Base-by-base conservation (phyloP, 768 basidiomycete genomes). In the Russula sp. region DNA sequence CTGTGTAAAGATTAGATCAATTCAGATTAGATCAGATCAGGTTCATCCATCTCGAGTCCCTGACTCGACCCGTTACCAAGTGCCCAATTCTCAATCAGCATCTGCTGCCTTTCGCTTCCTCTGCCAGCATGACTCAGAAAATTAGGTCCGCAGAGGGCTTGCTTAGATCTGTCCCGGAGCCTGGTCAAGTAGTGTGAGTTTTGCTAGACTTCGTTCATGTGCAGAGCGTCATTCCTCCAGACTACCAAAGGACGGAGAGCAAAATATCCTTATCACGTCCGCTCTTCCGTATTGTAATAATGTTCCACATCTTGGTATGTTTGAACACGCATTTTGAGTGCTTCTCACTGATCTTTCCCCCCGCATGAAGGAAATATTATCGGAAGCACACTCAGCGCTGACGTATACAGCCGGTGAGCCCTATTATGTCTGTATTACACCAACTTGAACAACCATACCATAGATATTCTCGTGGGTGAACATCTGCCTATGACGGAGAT, bases 241-340 rank as follows among this genome's bases (percentile, higher is more conserved):
- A 54, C 73, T 88, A 47, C 97, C 97, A 11, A 87, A 88, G 73
- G 81, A 86, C 50, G 96, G 95, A 51, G 88, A 94, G 75, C 79
- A 80, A 59, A 99, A 98, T 71, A 78, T 95, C 48, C 78, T 99
- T 34, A 87, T 99, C 68, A 98, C 97, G 11, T 97, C 94, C 66
- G 95, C 97, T 42, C 77, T 99, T 60, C 97, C 97, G 1, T 94
- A 94, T 72, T 94, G 93, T 74, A 98, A 98, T 74, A 98, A 98
- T 70, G 95, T 97, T 11, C 94, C 96, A 31, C 94, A 98, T 80
- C 83, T 97, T 49, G 94, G 95, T 85, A 72, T 69, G 81, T 75
- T 20, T 51, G 45, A 66, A 64, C 34, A 66, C 64, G 49, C 64
- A 22, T 20, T 35, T 14, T 37, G 60, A 56, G 18, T 37, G 20